A percentile compares a stretch with the other conserved stretches of the same genome.
These are phyloP conservation scores for Pezicula neosporulosa DNA, from an alignment of 2,329 filamentous ascomycete species.

Conservation along the genomic window DNA sequence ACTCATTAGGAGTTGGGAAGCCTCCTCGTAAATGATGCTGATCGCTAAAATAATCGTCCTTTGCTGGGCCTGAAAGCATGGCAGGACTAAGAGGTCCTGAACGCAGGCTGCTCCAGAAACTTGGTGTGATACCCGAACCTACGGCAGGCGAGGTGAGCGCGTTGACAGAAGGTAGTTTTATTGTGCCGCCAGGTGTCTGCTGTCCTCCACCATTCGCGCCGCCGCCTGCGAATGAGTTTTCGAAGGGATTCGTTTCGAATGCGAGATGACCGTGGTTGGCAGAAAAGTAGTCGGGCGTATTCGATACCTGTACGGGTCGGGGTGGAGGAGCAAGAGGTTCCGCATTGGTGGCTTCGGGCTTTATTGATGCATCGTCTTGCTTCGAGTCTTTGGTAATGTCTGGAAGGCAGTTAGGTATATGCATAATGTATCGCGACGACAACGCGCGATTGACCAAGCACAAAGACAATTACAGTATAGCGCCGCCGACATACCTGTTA, in stretches of 20 bases:
- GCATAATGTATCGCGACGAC: not conserved
- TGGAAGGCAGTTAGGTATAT: not conserved
- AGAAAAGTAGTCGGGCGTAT: conserved; percentile 69
- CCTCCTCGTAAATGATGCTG: conserved; percentile 74
- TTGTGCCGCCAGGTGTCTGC: conserved; percentile 76
- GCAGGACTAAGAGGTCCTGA: conserved; percentile 93
- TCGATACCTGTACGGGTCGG: conserved; percentile 52
- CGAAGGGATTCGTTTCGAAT: conserved; percentile 93
- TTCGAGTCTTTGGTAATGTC: conserved; percentile 44
- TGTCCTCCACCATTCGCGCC: conserved; percentile 33
- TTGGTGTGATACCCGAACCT: conserved; percentile 68
- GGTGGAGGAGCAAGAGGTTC: conserved; percentile 70
- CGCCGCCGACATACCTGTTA: conserved; percentile 15
- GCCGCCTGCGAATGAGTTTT: conserved; percentile 79
- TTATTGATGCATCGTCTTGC: conserved; percentile 29
- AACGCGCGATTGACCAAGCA: not conserved
- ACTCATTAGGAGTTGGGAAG: conserved; percentile 96
- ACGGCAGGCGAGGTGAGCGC: conserved; percentile 86
- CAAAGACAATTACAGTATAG: not conserved
- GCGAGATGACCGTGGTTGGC: conserved; percentile 54
- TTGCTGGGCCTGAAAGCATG: conserved; percentile 83
- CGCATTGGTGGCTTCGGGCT: conserved; percentile 51
- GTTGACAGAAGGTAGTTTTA: conserved; percentile 82
- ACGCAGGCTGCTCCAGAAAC: conserved; percentile 81
- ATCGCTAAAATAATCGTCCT: conserved; percentile 84